Base-by-base conservation (phyloP, 257 asterid species). In the Penstemon newberryi region DNA sequence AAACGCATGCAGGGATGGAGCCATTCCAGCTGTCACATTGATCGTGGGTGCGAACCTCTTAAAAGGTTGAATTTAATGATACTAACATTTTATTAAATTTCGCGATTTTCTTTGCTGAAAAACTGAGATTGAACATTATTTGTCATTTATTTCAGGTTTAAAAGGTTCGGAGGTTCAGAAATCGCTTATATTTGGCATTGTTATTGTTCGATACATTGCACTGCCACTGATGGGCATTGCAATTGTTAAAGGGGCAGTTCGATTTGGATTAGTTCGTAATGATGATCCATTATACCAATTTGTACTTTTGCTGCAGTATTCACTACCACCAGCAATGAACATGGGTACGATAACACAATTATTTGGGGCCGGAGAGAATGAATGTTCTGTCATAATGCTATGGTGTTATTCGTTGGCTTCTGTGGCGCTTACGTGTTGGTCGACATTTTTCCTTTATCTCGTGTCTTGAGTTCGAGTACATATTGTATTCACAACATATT, bases 271-370 rank as follows among this genome's bases (percentile, higher is more conserved):
- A 39, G 88, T 90, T 62, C 83, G 33, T 25, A 25, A 41, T 1
- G 71, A 77, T 53, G 76, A 88, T 67, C 92, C 91, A 2, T 62
- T 92, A 47, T 92, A 90, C 65, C 84, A 78, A 66, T 90, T 90
- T 71, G 91, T 90, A 72, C 95, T 92, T 46, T 55, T 88, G 79
- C 90, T 92, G 80, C 97, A 92, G 65, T 90, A 68, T 72, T 84
- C 95, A 18, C 75, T 92, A 43, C 98, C 98, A 57, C 96, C 98
- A 39, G 98, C 97, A 6, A 88, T 90, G 96, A 88, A 86, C 77
- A 92, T 92, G 55, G 98, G 96, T 86, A 71, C 76, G 8, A 71
- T 71, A 50, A 63, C 70, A 47, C 76, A 71, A 55, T 68, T 77
- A 59, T 76, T 76, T 13, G 80, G 73, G 45, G 58, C 69, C 44